Conservation (phyloP, 768 basidiomycete genomes). For the Epithele typhae region DNA sequence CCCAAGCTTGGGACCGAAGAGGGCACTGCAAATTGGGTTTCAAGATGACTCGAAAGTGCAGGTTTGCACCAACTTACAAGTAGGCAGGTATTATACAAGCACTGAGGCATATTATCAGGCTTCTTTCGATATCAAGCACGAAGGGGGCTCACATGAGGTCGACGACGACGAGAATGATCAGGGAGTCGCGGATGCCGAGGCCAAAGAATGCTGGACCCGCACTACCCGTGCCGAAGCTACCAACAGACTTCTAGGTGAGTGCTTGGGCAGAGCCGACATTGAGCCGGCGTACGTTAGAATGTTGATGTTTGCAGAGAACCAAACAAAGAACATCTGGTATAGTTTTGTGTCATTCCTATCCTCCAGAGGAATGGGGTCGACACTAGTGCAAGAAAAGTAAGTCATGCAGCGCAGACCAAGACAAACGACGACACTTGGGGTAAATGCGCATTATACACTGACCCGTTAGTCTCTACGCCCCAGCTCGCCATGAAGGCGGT, state of each 20-base stretch:
- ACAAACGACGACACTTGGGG: background rate
- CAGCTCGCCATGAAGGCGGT: slow-evolving; percentile 29
- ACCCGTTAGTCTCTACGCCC: slow-evolving; percentile 42
- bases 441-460: no score
- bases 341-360: slow-evolving; percentile 53
- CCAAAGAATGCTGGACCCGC: slow-evolving; percentile 48
- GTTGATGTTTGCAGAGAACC: slow-evolving; percentile 70
- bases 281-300: slow-evolving; percentile 43
- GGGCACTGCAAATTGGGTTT: slow-evolving; percentile 31
- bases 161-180: slow-evolving; percentile 36
- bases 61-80: slow-evolving; percentile 27
- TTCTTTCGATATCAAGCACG: background rate
- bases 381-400: slow-evolving; percentile 37
- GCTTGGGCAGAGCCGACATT: background rate
- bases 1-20: slow-evolving; percentile 51
- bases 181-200: slow-evolving; percentile 40
- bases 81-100: slow-evolving; percentile 33
- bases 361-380: slow-evolving; percentile 47
- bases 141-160: slow-evolving; percentile 45
- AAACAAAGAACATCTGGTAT: slow-evolving; percentile 65
- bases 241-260: background rate
- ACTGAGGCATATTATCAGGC: slow-evolving; percentile 15
- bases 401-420: background rate
- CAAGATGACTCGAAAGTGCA: no score
- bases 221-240: slow-evolving; percentile 45